A percentile compares a stretch with the other conserved stretches of the same genome.
phyloP scores from a whole-genome alignment of 2,329 filamentous ascomycete species.

The Diaporthe citrichinensis region DNA sequence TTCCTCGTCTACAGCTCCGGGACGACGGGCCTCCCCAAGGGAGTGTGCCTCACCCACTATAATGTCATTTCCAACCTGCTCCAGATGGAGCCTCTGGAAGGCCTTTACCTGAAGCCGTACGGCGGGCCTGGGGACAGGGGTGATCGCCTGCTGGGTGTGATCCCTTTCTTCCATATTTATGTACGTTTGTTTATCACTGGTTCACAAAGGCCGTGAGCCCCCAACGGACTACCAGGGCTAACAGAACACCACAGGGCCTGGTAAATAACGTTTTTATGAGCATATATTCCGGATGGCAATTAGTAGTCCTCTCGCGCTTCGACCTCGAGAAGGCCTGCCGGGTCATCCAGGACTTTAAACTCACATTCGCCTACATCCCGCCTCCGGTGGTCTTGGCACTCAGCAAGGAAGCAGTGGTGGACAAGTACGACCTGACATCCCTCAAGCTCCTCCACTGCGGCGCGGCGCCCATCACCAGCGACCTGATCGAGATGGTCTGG shows the following conservation, averaged over 20 bases:
- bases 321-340: constrained; percentile 84
- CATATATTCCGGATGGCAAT: constrained; percentile 74
- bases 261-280: constrained; percentile 80
- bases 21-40: constrained; percentile 92
- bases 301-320: constrained; percentile 84
- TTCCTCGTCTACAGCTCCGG: constrained; percentile 92
- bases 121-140: constrained; percentile 72
- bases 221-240: neutral
- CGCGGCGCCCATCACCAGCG: constrained; percentile 85
- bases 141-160: constrained; percentile 82
- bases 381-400: constrained; percentile 87
- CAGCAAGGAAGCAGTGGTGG: constrained; percentile 82
- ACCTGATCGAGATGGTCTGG: constrained; percentile 84
- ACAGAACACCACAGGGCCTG: constrained; percentile 64
- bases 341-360: constrained; percentile 79
- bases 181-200: constrained; percentile 60
- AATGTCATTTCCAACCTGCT: constrained; percentile 85
- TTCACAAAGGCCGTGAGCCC: neutral
- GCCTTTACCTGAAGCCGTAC: constrained; percentile 67
- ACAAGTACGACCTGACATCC: constrained; percentile 84
- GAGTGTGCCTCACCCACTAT: constrained; percentile 86
- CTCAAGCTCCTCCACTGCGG: constrained; percentile 89
- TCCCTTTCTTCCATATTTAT: constrained; percentile 95
- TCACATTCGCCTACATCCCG: constrained; percentile 86
- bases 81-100: constrained; percentile 69